Evolutionary conservation across 257 asterid genomes (phyloP).

Genomic region (Misopates orontium): DNA sequence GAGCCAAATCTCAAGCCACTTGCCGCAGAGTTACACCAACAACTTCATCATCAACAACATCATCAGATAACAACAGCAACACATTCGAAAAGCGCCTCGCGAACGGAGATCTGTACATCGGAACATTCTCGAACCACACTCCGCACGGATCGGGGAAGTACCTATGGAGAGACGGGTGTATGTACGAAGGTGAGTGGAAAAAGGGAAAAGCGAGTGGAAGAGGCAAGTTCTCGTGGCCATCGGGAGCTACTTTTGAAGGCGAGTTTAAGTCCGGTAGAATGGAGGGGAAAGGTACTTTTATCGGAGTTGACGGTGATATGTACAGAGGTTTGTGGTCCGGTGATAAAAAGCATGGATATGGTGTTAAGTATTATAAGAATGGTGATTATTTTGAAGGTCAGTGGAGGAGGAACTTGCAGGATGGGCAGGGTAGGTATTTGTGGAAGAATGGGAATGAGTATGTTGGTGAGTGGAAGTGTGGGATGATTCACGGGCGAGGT

Average conservation of each 20-base stretch:
- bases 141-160: slow-evolving; percentile 98
- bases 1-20: slow-evolving; percentile 73
- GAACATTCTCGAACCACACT: slow-evolving; percentile 67
- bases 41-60: slow-evolving; percentile 29
- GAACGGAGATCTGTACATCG: slow-evolving; percentile 93
- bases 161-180: slow-evolving; percentile 90
- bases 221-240: slow-evolving; percentile 95
- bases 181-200: slow-evolving; percentile 98
- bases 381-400: slow-evolving; percentile 87
- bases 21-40: slow-evolving; percentile 77
- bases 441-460: slow-evolving; percentile 90
- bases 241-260: slow-evolving; percentile 89
- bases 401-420: slow-evolving; percentile 79
- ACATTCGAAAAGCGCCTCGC: slow-evolving; percentile 66
- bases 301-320: slow-evolving; percentile 78
- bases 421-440: slow-evolving; percentile 82
- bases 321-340: slow-evolving; percentile 78
- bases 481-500: slow-evolving; percentile 81
- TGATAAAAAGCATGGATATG: slow-evolving; percentile 84
- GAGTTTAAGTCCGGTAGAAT: slow-evolving; percentile 89
- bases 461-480: slow-evolving; percentile 85
- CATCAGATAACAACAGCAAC: slow-evolving; percentile 21
- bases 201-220: slow-evolving; percentile 86
- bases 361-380: slow-evolving; percentile 74
- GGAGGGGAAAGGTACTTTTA: slow-evolving; percentile 87